Conservation (phyloP, 2,329 filamentous ascomycete genomes). For the Lachnellula cervina region DNA sequence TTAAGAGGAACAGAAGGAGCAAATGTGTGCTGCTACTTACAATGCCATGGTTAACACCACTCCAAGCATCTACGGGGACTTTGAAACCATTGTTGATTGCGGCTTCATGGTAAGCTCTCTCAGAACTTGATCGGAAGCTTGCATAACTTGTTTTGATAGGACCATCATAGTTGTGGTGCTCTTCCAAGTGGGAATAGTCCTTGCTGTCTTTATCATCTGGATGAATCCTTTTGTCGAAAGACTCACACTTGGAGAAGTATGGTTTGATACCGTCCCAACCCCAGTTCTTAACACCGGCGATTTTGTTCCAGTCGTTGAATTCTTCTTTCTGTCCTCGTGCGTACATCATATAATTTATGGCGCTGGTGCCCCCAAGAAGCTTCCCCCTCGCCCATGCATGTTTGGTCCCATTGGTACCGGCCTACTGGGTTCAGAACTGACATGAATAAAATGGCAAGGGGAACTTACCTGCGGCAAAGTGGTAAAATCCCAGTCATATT, state of each 20-base stretch:
- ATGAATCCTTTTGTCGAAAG: conserved; percentile 6
- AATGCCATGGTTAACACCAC: conserved; percentile 14
- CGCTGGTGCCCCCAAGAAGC: conserved; percentile 32
- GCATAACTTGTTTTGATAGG: conserved; percentile 18
- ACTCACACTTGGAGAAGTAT: conserved; percentile 37
- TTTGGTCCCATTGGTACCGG: conserved; percentile 5
- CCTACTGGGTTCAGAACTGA: not conserved
- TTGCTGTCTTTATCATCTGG: not conserved
- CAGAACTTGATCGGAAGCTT: conserved; percentile 3
- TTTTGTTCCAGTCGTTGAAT: conserved; percentile 36
- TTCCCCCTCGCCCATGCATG: conserved; percentile 29
- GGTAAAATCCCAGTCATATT: conserved; percentile 15
- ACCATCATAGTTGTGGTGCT: conserved; percentile 10
- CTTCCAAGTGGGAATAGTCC: conserved; percentile 11
- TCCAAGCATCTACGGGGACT: conserved; percentile 12
- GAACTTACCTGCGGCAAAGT: conserved; percentile 12
- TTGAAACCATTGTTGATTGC: conserved; percentile 3
- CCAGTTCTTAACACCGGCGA: conserved; percentile 35
- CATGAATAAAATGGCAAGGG: not conserved
- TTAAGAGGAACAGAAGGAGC: no score
- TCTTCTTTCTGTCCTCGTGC: conserved; percentile 23
- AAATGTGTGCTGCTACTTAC: not conserved
- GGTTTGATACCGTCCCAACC: conserved; percentile 39
- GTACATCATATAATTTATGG: conserved; percentile 35
- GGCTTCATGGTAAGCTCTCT: conserved; percentile 10